Evolutionary conservation across 1,284 basidiomycete species (phyloP).

Genomic region (Pterulicium gracile): DNA sequence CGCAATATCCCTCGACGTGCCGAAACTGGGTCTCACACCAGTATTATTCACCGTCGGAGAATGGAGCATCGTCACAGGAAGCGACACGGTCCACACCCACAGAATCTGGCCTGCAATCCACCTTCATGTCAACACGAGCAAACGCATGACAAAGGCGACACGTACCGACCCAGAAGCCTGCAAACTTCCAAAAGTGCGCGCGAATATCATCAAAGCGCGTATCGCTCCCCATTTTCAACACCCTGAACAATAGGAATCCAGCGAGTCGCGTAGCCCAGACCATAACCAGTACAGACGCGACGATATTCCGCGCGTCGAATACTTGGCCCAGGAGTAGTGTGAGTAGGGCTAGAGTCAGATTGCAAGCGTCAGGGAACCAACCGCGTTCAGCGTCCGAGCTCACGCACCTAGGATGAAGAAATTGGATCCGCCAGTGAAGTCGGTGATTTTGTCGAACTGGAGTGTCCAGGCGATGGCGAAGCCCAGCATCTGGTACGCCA

Average conservation of each 20-base stretch:
- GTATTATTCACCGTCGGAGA: conserved; percentile 52
- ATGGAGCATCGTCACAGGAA: conserved; percentile 57
- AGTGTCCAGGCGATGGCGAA: conserved; percentile 63
- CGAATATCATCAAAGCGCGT: conserved; percentile 59
- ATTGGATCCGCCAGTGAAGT: conserved; percentile 57
- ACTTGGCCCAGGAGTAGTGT: conserved; percentile 43
- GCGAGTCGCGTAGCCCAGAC: conserved; percentile 35
- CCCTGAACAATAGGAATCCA: conserved; percentile 58
- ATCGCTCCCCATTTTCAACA: conserved; percentile 57
- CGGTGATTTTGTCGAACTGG: conserved; percentile 69
- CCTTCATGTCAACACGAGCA: background rate
- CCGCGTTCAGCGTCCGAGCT: background rate
- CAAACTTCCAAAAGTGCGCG: conserved; percentile 55
- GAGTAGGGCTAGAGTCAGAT: conserved; percentile 34
- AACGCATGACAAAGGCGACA: background rate
- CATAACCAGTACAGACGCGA: conserved; percentile 50
- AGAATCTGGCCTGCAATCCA: conserved; percentile 4
- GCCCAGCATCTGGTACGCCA: conserved; percentile 54
- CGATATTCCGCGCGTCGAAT: conserved; percentile 50
- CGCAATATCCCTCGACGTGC: conserved; percentile 54
- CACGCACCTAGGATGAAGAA: conserved; percentile 48
- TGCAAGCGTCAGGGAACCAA: background rate
- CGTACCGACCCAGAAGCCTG: conserved; percentile 50
- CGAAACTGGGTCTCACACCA: conserved; percentile 34
- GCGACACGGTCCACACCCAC: conserved; percentile 58